Conservation (phyloP, 176 grass and related monocot species). For the Musa beccarii region DNA sequence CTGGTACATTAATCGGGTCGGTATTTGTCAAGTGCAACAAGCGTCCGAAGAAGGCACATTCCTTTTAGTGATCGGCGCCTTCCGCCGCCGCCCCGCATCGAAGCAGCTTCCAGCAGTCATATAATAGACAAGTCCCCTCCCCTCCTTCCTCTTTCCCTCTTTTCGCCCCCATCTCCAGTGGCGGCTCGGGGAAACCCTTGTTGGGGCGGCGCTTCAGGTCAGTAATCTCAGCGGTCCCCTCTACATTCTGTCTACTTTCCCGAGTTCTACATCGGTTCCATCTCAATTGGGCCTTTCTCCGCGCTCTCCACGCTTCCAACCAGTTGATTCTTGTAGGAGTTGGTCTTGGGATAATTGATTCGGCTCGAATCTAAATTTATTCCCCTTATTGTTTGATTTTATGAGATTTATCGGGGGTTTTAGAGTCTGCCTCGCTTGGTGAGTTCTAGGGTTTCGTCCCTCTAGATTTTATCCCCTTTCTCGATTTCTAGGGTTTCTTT, state of each 20-base stretch:
- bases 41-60: not conserved
- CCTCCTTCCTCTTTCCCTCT: not conserved
- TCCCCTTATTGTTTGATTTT: not conserved
- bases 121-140: not conserved
- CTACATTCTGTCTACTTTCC: not conserved
- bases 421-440: not conserved
- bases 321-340: not conserved
- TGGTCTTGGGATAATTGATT: not conserved
- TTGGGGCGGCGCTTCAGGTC: not conserved
- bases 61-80: not conserved
- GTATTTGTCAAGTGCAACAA: not conserved
- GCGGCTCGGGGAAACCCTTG: not conserved
- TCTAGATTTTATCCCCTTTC: not conserved
- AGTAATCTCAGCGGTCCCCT: not conserved
- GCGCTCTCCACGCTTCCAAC: not conserved
- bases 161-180: not conserved
- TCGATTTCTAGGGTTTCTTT: not conserved
- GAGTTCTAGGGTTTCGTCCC: not conserved
- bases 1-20: not conserved
- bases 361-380: not conserved
- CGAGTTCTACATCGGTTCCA: not conserved
- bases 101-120: not conserved
- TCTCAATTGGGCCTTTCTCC: not conserved
- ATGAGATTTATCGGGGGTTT: not conserved
- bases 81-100: not conserved